Percentiles rank a stretch among this genome's conserved stretches.
These are phyloP conservation scores for Corylus heterophylla DNA, from an alignment of 306 rosid genomes.

Conservation along the genomic window DNA sequence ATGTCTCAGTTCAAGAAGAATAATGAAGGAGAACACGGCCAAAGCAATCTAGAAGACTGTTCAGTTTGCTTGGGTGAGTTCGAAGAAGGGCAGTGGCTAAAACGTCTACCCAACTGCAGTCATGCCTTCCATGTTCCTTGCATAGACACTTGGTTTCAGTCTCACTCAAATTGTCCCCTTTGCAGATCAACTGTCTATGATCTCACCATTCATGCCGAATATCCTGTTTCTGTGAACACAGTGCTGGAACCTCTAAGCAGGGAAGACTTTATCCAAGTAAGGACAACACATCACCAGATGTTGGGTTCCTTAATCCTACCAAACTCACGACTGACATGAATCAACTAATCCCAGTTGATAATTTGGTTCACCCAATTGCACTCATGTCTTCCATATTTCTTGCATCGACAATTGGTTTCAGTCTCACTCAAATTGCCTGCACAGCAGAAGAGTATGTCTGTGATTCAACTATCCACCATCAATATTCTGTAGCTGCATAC, in stretches of 20 bases:
- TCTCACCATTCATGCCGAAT: background rate
- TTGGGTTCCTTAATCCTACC: constrained; percentile 8
- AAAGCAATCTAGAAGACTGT: constrained; percentile 30
- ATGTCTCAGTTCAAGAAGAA: constrained; percentile 39
- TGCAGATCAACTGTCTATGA: constrained; percentile 45
- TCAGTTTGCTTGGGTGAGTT: constrained; percentile 61
- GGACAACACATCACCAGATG: constrained; percentile 27
- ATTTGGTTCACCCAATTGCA: background rate
- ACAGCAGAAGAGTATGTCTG: constrained; percentile 31
- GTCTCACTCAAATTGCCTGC: too few relatives aligned
- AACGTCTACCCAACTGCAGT: constrained; percentile 39
- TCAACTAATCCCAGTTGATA: background rate
- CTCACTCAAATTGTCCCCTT: constrained; percentile 55
- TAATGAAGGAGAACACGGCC: constrained; percentile 24
- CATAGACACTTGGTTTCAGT: constrained; percentile 50
- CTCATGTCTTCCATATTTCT: too few relatives aligned
- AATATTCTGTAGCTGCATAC: constrained; percentile 4
- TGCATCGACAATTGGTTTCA: too few relatives aligned
- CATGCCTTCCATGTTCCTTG: constrained; percentile 58
- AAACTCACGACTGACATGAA: constrained; percentile 5
- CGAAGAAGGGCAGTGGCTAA: constrained; percentile 59
- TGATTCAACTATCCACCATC: background rate
- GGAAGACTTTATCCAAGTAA: constrained; percentile 26
- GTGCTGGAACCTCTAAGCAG: constrained; percentile 14
- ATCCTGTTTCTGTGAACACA: constrained; percentile 5